Base-by-base conservation (phyloP, 2,329 filamentous ascomycete genomes). In the Tolypocladium endophyticum region DNA sequence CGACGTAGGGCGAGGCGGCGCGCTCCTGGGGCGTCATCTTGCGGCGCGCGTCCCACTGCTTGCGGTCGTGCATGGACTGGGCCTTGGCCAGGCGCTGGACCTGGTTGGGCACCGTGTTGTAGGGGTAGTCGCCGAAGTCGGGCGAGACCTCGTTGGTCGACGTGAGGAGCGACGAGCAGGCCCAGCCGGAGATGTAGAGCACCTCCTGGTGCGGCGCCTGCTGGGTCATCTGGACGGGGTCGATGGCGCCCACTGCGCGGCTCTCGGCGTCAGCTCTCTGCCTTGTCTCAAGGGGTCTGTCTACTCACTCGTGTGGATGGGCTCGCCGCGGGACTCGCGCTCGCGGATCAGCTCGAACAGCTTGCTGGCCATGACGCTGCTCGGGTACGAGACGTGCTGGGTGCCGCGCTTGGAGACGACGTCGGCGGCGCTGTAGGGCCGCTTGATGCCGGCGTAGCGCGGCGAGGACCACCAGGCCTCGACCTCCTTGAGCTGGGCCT, bases 141-240 rank as follows among this genome's bases (percentile, higher is more conserved):
- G 94, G 90, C 0, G 92, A 97, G 35, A 99, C 94, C 73, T 99
- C 94, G 77, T 99, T 97, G 43, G 94, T 97, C 12, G 87, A 87
- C 4, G 93, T 97, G 54, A 99, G 80, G 25, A 96, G 85, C 0
- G 92, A 93, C 0, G 93, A 97, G 76, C 94, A 97, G 6, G 94
- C 94, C 94, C 94, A 99, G 63, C 94, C 94, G 0, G 92, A 97
- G 63, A 99, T 81, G 75, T 99, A 99, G 54, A 99, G 82, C 23
- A 97, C 89, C 73, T 99, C 93, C 72, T 97, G 94, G 76, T 97
- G 90, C 7, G 90, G 85, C 20, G 94, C 94, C 78, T 97, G 94
- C 74, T 99, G 94, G 56, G 94, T 96, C 94, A 99, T 97, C 77
- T 99, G 94, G 14, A 97, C 87, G n/a, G 94, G 94, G 71, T 99